Conservation (phyloP, 441 rosid genomes). For the Bruguiera hainesii region DNA sequence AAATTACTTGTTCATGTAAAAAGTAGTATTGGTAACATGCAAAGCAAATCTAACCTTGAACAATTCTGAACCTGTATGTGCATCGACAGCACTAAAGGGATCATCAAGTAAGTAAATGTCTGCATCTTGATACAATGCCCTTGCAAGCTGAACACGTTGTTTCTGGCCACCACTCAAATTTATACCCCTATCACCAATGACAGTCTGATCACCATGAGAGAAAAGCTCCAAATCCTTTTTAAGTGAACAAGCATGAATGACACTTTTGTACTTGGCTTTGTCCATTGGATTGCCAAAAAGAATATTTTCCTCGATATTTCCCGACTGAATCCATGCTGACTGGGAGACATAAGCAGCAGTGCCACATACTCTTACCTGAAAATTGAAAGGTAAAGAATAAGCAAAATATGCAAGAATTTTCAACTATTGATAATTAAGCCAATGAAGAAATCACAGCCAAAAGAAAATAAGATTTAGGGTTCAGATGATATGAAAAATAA, state of each 20-base stretch:
- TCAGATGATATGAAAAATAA: slow-evolving; percentile 1
- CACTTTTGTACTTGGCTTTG: slow-evolving; percentile 85
- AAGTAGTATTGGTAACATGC: slow-evolving; percentile 7
- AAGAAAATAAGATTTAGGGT: slow-evolving; percentile 4
- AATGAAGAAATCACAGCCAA: slow-evolving; percentile 8
- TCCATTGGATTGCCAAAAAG: slow-evolving; percentile 98
- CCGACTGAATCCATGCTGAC: slow-evolving; percentile 99
- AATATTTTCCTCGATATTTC: slow-evolving; percentile 98
- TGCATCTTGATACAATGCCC: slow-evolving; percentile 99
- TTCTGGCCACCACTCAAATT: slow-evolving; percentile 99
- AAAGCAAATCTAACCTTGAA: slow-evolving; percentile 63
- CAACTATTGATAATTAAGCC: not conserved
- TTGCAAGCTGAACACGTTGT: slow-evolving; percentile 97
- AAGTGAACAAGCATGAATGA: slow-evolving; percentile 88
- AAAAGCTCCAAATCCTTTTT: slow-evolving; percentile 96
- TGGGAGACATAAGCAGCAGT: slow-evolving; percentile 95
- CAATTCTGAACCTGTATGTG: slow-evolving; percentile 94
- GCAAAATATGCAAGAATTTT: slow-evolving; percentile 9
- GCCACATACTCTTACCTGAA: slow-evolving; percentile 90
- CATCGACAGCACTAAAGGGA: slow-evolving; percentile 99
- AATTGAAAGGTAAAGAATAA: not conserved
- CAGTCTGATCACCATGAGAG: slow-evolving; percentile 97
- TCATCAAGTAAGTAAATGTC: slow-evolving; percentile 96
- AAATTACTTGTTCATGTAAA: slow-evolving; percentile 18
- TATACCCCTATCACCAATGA: slow-evolving; percentile 99